Evolutionary conservation across 805 yeast species (phyloP), one percentile per base, ranked within the genome.

Genomic region (Kuraishia piskuri): DNA sequence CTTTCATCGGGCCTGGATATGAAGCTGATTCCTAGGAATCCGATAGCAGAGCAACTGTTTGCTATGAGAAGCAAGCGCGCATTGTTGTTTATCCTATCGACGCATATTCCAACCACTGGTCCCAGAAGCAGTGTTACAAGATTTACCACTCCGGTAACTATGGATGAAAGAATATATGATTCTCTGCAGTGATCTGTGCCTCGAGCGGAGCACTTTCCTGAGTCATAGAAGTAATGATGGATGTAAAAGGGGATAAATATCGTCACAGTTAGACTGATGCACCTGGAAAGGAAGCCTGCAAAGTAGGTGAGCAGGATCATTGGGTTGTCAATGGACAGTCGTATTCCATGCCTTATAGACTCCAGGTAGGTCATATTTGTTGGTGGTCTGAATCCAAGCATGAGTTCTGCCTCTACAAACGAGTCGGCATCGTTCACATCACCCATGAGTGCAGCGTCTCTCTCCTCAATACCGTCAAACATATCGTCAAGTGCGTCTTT

Each of bases 81-180:
- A 48, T 62, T 62, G 51, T 65, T 62, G 46, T 68, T 68, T 50
- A 63, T 59, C 24, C 63, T 66, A 63, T 84, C 89, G 22, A 81
- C 74, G n/a, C 79, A 59, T 50, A 72, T 61, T 2, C 90, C 91
- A 74, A 83, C 79, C 2, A 82, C 23, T 14, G 90, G 91, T 0
- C 90, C 84, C 48, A 77, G 70, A 0, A 81, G n/a, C 22, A 86
- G 68, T 1, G 85, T 77, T 22, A 76, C 71, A 0, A 81, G 70
- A 57, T 84, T 84, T 2, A 82, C 73, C n/a, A 84, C 76, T 8
- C 92, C 92, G 0, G 87, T 78, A 26, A 86, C 67, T 47, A 86
- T 82, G 0, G 90, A 88, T 19, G 89, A 79, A 55, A 78, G 75
- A 8, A 83, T 71, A 57, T 81, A 84, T 0, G 87, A 89, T 45